Conservation (phyloP, 148 eudicot genomes). For the Salicornia ramosissima region DNA sequence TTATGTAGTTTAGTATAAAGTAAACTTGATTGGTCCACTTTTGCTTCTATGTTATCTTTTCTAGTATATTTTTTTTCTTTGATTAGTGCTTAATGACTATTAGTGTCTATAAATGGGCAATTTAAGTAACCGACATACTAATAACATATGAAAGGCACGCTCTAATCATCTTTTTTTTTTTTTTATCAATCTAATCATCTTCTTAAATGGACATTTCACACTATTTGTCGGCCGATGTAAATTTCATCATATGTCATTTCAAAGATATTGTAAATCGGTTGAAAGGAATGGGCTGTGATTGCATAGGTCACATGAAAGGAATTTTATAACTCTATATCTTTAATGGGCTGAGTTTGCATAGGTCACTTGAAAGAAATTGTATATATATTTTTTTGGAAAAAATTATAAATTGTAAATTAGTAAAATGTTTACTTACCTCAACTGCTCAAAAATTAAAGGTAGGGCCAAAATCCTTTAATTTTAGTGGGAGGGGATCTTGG, state of each 20-base stretch:
- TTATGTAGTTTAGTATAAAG: slow-evolving; percentile 24
- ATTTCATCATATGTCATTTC: background rate
- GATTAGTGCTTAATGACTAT: slow-evolving; percentile 18
- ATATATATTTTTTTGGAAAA: too few relatives aligned
- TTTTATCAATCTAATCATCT: background rate
- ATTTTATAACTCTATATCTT: background rate
- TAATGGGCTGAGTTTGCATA: too few relatives aligned
- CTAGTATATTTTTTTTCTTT: background rate
- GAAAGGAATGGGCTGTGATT: background rate
- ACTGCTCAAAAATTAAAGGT: too few relatives aligned
- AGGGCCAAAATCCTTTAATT: too few relatives aligned
- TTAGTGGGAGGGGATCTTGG: too few relatives aligned
- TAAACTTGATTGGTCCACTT: slow-evolving; percentile 6
- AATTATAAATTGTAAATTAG: too few relatives aligned
- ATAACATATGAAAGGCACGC: slow-evolving; percentile 15
- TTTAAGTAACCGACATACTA: slow-evolving; percentile 26
- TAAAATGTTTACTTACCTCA: too few relatives aligned
- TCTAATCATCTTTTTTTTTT: background rate
- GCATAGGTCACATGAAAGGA: background rate
- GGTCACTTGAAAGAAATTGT: too few relatives aligned
- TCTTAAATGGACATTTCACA: background rate
- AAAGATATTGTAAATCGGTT: slow-evolving; percentile 6
- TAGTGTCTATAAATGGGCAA: background rate
- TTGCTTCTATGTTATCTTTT: background rate
- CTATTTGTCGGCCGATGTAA: slow-evolving; percentile 23